A percentile compares a stretch with the other conserved stretches of the same genome.
Evolutionary conservation across 2,329 filamentous ascomycete genomes (phyloP).

Genomic region (Paraphoma sp.): DNA sequence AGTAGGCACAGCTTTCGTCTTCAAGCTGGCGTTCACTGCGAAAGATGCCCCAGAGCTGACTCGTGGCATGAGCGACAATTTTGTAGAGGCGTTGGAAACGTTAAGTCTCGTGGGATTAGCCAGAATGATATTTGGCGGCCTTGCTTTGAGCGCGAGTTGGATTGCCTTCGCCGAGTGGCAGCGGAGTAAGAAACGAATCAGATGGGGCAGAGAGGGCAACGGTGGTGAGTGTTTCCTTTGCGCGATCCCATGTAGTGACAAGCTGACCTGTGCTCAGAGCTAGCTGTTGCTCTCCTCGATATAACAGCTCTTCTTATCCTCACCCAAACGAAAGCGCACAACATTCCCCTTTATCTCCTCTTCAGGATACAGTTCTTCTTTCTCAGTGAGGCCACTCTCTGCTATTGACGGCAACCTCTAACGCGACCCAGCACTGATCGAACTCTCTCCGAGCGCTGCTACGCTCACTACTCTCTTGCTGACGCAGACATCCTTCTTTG

Average conservation of each 20-base stretch:
- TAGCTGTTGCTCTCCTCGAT: conserved; percentile 62
- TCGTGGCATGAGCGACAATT: conserved; percentile 45
- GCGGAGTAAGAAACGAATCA: conserved; percentile 23
- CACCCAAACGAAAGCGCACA: conserved; percentile 84
- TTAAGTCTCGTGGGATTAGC: conserved; percentile 37
- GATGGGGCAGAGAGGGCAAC: conserved; percentile 19
- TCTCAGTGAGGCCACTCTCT: conserved; percentile 53
- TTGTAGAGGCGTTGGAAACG: conserved; percentile 57
- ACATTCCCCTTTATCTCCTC: conserved; percentile 83
- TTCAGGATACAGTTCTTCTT: conserved; percentile 69
- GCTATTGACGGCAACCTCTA: neutral
- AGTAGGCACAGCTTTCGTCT: conserved; percentile 69
- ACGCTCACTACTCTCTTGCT: conserved; percentile 76
- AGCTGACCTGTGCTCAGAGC: conserved; percentile 39
- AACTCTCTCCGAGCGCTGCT: conserved; percentile 62
- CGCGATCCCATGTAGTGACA: too few species aligned
- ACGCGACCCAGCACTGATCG: conserved; percentile 41
- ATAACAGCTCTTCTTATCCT: conserved; percentile 79
- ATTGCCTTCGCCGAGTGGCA: conserved; percentile 38
- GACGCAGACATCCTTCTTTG: conserved; percentile 86
- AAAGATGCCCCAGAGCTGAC: conserved; percentile 85
- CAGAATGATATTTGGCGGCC: conserved; percentile 47
- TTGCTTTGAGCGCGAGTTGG: conserved; percentile 39
- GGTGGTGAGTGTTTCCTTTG: conserved; percentile 28
- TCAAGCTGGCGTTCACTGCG: conserved; percentile 88